These are phyloP conservation scores for Byssochlamys sp. DNA, from an alignment of 2,329 filamentous ascomycete genomes.

Conservation along the genomic window DNA sequence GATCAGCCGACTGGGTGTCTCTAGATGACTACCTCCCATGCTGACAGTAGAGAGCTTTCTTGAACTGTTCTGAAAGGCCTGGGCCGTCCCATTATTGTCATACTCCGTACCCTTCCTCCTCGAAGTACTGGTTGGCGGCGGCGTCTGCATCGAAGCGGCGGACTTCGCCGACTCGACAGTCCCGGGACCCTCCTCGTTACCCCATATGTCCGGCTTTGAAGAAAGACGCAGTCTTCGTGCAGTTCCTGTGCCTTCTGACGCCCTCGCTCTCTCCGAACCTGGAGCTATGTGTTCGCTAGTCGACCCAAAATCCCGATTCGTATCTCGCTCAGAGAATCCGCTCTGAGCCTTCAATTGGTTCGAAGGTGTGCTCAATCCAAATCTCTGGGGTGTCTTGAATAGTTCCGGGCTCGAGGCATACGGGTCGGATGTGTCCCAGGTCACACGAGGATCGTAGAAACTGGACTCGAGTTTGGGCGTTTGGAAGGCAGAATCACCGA, in stretches of 20 bases:
- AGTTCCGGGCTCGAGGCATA: conserved; percentile 40
- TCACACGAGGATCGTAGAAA: conserved; percentile 38
- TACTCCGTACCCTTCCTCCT: conserved; percentile 36
- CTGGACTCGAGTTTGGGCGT: conserved; percentile 40
- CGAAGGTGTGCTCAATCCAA: conserved; percentile 26
- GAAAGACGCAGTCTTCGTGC: conserved; percentile 21
- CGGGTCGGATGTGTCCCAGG: conserved; percentile 38
- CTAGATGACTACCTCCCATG: conserved; percentile 25
- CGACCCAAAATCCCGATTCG: conserved; percentile 4
- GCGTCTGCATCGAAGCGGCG: conserved; percentile 49
- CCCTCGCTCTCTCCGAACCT: conserved; percentile 12
- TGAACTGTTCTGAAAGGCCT: conserved; percentile 1
- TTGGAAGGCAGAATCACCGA: conserved; percentile 32
- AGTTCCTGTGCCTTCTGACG: conserved; percentile 23
- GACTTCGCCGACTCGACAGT: conserved; percentile 31
- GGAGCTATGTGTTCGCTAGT: conserved; percentile 2
- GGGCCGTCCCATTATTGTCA: conserved; percentile 14
- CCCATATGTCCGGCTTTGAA: conserved; percentile 16
- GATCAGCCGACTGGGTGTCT: conserved; percentile 37
- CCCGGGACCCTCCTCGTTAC: conserved; percentile 22
- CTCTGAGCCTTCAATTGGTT: conserved; percentile 14
- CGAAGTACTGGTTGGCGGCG: conserved; percentile 51
- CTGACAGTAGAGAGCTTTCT: conserved; percentile 15
- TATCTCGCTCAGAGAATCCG: conserved; percentile 7
- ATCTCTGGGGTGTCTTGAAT: conserved; percentile 33